phyloP scores from a whole-genome alignment of 139 green algal species.

The Nannochloris sp. region DNA sequence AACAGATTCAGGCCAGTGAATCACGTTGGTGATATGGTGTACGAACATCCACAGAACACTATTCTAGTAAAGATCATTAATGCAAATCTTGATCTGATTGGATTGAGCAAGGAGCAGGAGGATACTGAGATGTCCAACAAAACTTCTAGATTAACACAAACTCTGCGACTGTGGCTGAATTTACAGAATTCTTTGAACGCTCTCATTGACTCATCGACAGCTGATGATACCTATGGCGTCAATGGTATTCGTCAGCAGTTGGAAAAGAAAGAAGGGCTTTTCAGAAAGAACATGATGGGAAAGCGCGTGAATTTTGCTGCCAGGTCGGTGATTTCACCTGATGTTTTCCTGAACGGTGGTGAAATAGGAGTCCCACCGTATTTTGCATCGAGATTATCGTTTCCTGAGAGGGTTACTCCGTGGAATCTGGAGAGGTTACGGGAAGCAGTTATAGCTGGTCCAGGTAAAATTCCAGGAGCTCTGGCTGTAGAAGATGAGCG shows the following conservation, averaged over 20 bases:
- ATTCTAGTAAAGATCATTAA: conserved; percentile 62
- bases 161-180: conserved; percentile 57
- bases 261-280: conserved; percentile 98
- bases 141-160: conserved; percentile 18
- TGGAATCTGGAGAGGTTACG: conserved; percentile 79
- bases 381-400: conserved; percentile 88
- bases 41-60: conserved; percentile 91
- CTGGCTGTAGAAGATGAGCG: conserved; percentile 84
- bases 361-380: conserved; percentile 96
- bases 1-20: conserved; percentile 70
- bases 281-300: conserved; percentile 99
- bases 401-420: conserved; percentile 86
- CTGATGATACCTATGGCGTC: conserved; percentile 27
- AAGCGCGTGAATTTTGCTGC: conserved; percentile 91
- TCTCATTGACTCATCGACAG: conserved; percentile 75
- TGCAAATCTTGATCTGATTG: conserved; percentile 57
- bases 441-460: conserved; percentile 63
- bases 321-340: conserved; percentile 92
- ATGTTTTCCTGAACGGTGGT: conserved; percentile 77
- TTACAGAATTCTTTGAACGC: conserved; percentile 77
- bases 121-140: background rate
- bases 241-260: conserved; percentile 76
- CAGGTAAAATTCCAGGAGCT: conserved; percentile 74
- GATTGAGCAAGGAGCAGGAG: background rate
- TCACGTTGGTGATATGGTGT: conserved; percentile 50